phyloP scores from a whole-genome alignment of 2,329 filamentous ascomycete genomes.

The Xylaria sp. region DNA sequence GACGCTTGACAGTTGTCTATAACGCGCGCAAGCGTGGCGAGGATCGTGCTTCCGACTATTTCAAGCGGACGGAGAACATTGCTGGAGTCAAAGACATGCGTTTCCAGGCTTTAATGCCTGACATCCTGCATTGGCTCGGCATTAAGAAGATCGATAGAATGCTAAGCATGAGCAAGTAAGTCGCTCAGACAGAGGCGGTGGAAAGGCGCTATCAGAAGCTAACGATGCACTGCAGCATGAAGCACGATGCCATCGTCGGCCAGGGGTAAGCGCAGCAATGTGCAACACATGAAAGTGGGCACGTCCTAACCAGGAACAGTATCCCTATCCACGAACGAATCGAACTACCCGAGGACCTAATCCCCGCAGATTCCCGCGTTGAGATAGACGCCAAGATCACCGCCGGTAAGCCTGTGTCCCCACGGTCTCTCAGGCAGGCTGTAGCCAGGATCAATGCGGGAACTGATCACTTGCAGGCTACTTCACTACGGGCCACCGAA shows the following conservation, averaged over 20 bases:
- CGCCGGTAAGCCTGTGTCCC: slow-evolving; percentile 64
- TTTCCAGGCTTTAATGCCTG: slow-evolving; percentile 97
- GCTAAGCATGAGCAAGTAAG: slow-evolving; percentile 96
- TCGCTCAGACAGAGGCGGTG: slow-evolving; percentile 27
- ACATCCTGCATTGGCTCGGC: slow-evolving; percentile 96
- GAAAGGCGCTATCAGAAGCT: slow-evolving; percentile 28
- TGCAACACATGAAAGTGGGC: slow-evolving; percentile 20
- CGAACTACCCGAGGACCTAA: slow-evolving; percentile 90
- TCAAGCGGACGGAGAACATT: slow-evolving; percentile 96
- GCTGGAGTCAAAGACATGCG: slow-evolving; percentile 97
- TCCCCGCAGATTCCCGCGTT: slow-evolving; percentile 92
- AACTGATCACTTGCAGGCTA: slow-evolving; percentile 54
- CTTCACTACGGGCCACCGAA: slow-evolving; percentile 86
- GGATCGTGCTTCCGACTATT: slow-evolving; percentile 87
- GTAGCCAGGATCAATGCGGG: slow-evolving; percentile 12
- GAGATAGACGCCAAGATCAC: slow-evolving; percentile 99
- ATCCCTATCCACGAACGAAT: slow-evolving; percentile 89
- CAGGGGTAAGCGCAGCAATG: slow-evolving; percentile 62
- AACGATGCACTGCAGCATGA: slow-evolving; percentile 64
- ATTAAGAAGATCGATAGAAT: slow-evolving; percentile 99
- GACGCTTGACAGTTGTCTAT: slow-evolving; percentile 58
- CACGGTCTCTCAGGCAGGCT: slow-evolving; percentile 5
- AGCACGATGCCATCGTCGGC: slow-evolving; percentile 84
- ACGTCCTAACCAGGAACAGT: slow-evolving; percentile 43
- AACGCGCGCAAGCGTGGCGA: slow-evolving; percentile 80